These are phyloP conservation scores for Eragrostis curvula DNA, from an alignment of 176 grass and related monocot species.

Conservation along the genomic window DNA sequence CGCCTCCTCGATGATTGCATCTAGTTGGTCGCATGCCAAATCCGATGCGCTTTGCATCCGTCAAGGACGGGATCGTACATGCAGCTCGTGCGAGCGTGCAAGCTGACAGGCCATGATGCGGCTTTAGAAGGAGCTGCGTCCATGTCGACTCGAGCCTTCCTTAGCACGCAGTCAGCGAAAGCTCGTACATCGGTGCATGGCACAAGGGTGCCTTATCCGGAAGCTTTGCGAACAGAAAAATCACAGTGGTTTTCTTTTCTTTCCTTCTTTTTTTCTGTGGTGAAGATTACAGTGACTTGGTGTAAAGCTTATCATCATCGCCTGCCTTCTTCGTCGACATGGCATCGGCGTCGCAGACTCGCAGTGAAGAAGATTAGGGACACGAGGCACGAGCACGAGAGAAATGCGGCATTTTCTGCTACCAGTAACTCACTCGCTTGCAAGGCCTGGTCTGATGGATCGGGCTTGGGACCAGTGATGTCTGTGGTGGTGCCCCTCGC, in stretches of 20 bases:
- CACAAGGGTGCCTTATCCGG: background rate
- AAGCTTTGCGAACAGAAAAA: background rate
- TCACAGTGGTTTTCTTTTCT: background rate
- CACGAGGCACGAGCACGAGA: background rate
- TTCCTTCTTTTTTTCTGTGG: too few species aligned
- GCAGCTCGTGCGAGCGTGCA: background rate
- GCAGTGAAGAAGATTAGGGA: too few species aligned
- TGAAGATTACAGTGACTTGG: background rate
- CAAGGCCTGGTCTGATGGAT: background rate
- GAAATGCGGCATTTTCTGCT: background rate
- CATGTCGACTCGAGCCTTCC: constrained; percentile 32
- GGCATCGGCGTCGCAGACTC: too few species aligned
- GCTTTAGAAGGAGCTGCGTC: constrained; percentile 27
- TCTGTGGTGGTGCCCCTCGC: background rate
- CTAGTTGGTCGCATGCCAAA: constrained; percentile 6
- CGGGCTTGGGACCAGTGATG: background rate
- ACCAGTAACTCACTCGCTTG: background rate
- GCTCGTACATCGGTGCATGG: background rate
- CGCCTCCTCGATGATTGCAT: constrained; percentile 10
- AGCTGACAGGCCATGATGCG: constrained; percentile 25
- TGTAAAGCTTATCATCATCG: background rate
- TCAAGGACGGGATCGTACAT: constrained; percentile 32
- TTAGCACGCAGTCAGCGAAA: constrained; percentile 35
- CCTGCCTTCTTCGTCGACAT: background rate
- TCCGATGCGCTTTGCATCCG: constrained; percentile 1